Evolutionary conservation across 176 grass and related monocot genomes (phyloP), one percentile per base, ranked within the genome.

Genomic region (Oryza meridionalis): DNA sequence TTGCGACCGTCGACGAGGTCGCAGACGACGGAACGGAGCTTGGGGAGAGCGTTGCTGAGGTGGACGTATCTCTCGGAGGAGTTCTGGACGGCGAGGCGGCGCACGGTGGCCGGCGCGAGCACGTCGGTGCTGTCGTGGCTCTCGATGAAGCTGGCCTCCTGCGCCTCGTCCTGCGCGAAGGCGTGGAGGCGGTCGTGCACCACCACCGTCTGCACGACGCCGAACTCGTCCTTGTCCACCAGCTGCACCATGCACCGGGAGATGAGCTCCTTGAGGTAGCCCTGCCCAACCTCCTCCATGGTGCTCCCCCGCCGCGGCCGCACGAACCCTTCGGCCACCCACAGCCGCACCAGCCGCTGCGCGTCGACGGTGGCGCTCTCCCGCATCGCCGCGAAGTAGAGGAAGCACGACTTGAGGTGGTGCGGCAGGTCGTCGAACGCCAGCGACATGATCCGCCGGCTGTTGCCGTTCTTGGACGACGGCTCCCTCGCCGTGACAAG

Each of bases 321-420:
- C 16, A 93, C 79, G 17, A 90, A 88, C 15, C 91, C 91, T 64
- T 93, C 88, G 1, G 91, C 91, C 4, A 85, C 76, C 91, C 88
- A 91, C 68, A 88, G 82, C 12, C 88, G 72, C 58, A 93, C 81
- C 67, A 93, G 65, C 25, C 77, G 65, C n/a, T 35, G 13, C 7
- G 81, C 82, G 25, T 80, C 77, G 40, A 93, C 73, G 2, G 19
- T 6, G 0, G 74, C 59, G 27, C 78, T 73, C 67, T 93, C 87
- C 1, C 70, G 76, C 70, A 85, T 82, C 2, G 72, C 80, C 25
- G 88, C 88, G 22, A 93, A 76, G 83, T 93, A 93, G 7, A 93
- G 73, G 74, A 90, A 94, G 71, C 91, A 91, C 4, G 91, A 90
- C 65, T 90, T 94, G 77, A 94, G 82, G 85, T 94, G 85, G 85